Evolutionary conservation across 2,329 filamentous ascomycete genomes (phyloP).

Genomic region (Penicillium sp.): DNA sequence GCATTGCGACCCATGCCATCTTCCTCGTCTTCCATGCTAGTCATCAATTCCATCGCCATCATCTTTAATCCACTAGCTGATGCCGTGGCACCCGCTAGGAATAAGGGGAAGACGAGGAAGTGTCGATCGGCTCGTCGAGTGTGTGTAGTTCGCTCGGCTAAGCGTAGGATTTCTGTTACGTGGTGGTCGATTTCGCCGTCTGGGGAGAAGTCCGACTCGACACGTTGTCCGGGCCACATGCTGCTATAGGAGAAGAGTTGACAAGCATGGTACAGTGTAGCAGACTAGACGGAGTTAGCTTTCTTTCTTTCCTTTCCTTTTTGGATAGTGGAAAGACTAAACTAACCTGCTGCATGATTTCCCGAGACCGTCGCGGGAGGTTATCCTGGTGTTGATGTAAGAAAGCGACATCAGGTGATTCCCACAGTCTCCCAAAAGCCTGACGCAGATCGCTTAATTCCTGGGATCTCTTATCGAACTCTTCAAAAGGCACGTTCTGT

Average conservation of each 20-base stretch:
- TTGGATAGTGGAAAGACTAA: too few relatives aligned
- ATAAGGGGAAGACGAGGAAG: slow-evolving; percentile 55
- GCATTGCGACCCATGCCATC: slow-evolving; percentile 50
- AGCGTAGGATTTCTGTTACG: slow-evolving; percentile 46
- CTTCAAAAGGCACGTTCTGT: slow-evolving; percentile 22
- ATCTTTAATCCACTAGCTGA: slow-evolving; percentile 45
- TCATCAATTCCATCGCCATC: slow-evolving; percentile 51
- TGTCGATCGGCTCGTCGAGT: slow-evolving; percentile 44
- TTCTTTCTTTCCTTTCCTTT: too few relatives aligned
- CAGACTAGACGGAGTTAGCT: slow-evolving; percentile 13
- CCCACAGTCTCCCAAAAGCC: slow-evolving; percentile 41
- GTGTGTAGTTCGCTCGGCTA: slow-evolving; percentile 44
- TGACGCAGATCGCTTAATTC: slow-evolving; percentile 41
- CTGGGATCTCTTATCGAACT: slow-evolving; percentile 29
- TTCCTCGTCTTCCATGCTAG: slow-evolving; percentile 48
- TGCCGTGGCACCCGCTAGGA: slow-evolving; percentile 53
- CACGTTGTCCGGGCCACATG: slow-evolving; percentile 53
- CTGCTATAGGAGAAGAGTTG: slow-evolving; percentile 56
- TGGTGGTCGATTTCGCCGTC: slow-evolving; percentile 48
- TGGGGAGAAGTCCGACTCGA: slow-evolving; percentile 40
- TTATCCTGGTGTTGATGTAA: slow-evolving; percentile 38
- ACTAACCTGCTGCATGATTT: slow-evolving; percentile 49
- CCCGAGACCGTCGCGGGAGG: slow-evolving; percentile 38
- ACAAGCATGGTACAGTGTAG: slow-evolving; percentile 51
- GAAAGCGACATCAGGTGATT: slow-evolving; percentile 37